A percentile compares a stretch with the other conserved stretches of the same genome.
phyloP scores from a whole-genome alignment of 495 filamentous ascomycete genomes.

The Penicillium macrosclerotiorum region DNA sequence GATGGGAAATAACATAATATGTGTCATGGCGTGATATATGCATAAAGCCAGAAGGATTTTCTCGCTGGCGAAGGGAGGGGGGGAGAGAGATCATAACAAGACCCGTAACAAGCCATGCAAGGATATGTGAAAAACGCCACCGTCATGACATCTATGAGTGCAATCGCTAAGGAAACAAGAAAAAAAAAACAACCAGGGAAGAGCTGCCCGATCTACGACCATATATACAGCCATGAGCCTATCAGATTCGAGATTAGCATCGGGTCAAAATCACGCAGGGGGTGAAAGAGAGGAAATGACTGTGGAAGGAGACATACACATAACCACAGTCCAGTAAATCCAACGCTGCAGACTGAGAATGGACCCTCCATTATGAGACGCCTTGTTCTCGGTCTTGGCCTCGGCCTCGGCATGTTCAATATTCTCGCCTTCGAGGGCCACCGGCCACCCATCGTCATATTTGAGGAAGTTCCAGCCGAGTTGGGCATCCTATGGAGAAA shows the following conservation, averaged over 20 bases:
- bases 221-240: conserved; percentile 24
- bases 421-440: conserved; percentile 15
- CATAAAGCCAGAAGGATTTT: background rate
- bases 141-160: conserved; percentile 10
- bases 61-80: too few species aligned
- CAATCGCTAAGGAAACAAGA: conserved; percentile 3
- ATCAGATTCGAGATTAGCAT: background rate
- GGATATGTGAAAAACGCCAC: conserved; percentile 2
- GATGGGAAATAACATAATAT: too few species aligned
- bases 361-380: too few species aligned
- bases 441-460: conserved; percentile 46
- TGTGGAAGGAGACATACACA: conserved; percentile 7
- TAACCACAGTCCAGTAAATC: conserved; percentile 4
- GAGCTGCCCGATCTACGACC: conserved; percentile 2
- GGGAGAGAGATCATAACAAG: background rate
- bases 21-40: too few species aligned
- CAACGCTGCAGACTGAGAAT: conserved; percentile 1
- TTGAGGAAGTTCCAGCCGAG: conserved; percentile 45
- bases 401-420: background rate
- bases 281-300: too few species aligned
- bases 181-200: background rate
- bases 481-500: conserved; percentile 45
- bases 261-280: too few species aligned
- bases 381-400: too few species aligned
- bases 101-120: background rate